Conservation (phyloP, 192 early-diverging fungal genomes). For the Backusella macrospora region DNA sequence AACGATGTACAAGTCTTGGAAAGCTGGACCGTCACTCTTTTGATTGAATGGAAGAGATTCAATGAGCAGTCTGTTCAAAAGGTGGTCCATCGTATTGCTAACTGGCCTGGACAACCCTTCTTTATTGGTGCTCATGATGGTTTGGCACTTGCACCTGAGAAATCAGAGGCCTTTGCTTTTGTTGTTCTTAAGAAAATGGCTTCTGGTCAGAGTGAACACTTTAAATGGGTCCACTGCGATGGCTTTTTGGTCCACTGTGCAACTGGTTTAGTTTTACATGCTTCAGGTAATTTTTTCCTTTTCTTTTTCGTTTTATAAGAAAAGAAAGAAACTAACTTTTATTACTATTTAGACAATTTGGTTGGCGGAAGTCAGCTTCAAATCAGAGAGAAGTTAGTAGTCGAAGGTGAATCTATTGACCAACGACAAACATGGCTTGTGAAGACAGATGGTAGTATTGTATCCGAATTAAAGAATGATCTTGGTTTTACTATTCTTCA, state of each 20-base stretch:
- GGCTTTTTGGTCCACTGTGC: slow-evolving; percentile 29
- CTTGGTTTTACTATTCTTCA: slow-evolving; percentile 27
- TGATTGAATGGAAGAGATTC: slow-evolving; percentile 24
- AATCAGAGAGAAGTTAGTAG: slow-evolving; percentile 12
- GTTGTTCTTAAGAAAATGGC: slow-evolving; percentile 8
- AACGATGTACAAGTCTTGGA: slow-evolving; percentile 17
- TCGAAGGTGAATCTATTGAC: neutral
- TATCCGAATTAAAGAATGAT: neutral
- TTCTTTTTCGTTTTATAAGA: no score
- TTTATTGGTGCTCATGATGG: slow-evolving; percentile 25
- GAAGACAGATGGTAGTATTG: slow-evolving; percentile 23
- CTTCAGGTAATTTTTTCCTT: slow-evolving; percentile 23
- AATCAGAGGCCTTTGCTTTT: slow-evolving; percentile 21
- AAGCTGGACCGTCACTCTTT: slow-evolving; percentile 20
- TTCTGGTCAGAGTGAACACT: slow-evolving; percentile 5
- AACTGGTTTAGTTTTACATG: slow-evolving; percentile 34
- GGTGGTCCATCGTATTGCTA: slow-evolving; percentile 10
- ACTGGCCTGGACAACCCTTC: slow-evolving; percentile 28
- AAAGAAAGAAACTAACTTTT: neutral
- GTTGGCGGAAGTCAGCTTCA: slow-evolving; percentile 24
- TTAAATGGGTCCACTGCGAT: slow-evolving; percentile 21
- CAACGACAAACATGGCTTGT: slow-evolving; percentile 16
- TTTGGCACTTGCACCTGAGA: slow-evolving; percentile 21
- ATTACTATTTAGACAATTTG: slow-evolving; percentile 16
- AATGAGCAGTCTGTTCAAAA: slow-evolving; percentile 18